A percentile compares a stretch with the other conserved stretches of the same genome.
Evolutionary conservation across 2,329 filamentous ascomycete genomes (phyloP).

Genomic region (Beauveria sp.): DNA sequence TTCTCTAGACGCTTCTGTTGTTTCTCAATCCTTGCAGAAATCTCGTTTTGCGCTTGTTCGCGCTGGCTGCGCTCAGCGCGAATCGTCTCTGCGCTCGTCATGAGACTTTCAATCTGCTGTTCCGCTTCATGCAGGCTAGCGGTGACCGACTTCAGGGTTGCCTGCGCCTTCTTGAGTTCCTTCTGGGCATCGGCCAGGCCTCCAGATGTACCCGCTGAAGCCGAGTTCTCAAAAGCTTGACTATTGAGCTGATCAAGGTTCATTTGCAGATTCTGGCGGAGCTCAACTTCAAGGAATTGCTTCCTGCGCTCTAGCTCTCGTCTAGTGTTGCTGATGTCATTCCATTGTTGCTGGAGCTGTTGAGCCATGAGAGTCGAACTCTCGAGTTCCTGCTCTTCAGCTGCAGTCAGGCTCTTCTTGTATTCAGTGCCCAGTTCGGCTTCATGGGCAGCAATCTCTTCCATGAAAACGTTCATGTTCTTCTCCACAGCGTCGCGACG

Average conservation of each 20-base stretch:
- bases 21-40: conserved; percentile 71
- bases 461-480: conserved; percentile 67
- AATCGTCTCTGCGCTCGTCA: conserved; percentile 46
- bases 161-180: conserved; percentile 71
- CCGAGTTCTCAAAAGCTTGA: conserved; percentile 60
- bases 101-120: conserved; percentile 51
- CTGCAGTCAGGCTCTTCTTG: conserved; percentile 75
- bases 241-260: conserved; percentile 79
- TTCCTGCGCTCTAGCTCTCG: conserved; percentile 75
- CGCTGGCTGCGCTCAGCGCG: conserved; percentile 52
- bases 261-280: conserved; percentile 82
- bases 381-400: conserved; percentile 79
- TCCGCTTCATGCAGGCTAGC: conserved; percentile 69
- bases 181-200: conserved; percentile 71
- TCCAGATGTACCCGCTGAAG: conserved; percentile 47
- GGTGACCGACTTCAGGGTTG: conserved; percentile 59
- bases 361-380: conserved; percentile 61
- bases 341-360: conserved; percentile 68
- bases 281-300: conserved; percentile 73
- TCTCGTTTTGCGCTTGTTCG: conserved; percentile 65
- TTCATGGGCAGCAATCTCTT: conserved; percentile 70
- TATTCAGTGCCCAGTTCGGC: conserved; percentile 79
- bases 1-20: conserved; percentile 89
- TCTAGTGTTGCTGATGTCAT: conserved; percentile 63
- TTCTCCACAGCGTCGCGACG: conserved; percentile 63